Conservation (phyloP, 306 rosid species). For the Trifolium fragiferum region DNA sequence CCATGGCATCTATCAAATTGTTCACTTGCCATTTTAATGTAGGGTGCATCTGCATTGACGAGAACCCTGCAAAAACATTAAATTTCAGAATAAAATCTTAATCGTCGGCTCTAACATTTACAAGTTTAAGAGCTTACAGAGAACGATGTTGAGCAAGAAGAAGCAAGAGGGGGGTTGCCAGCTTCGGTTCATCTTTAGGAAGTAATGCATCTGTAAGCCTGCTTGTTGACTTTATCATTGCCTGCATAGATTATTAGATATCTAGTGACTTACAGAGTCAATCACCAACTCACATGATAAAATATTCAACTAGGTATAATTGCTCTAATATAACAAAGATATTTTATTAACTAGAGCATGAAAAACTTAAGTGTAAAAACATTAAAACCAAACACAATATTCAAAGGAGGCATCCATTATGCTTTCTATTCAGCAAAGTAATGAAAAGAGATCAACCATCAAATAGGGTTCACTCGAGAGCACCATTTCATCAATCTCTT, state of each 20-base stretch:
- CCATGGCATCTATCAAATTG: constrained; percentile 98
- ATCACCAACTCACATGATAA: constrained; percentile 1
- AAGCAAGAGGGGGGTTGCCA: constrained; percentile 87
- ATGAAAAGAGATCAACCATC: constrained; percentile 9
- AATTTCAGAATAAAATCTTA: constrained; percentile 33
- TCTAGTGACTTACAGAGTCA: constrained; percentile 28
- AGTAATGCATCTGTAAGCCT: constrained; percentile 87
- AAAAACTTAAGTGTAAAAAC: background rate
- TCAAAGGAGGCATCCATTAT: background rate
- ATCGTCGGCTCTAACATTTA: constrained; percentile 6
- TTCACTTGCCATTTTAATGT: constrained; percentile 94
- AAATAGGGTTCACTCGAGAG: constrained; percentile 14
- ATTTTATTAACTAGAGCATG: constrained; percentile 10
- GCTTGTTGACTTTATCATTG: constrained; percentile 86
- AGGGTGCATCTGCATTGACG: constrained; percentile 83
- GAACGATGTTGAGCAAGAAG: constrained; percentile 98
- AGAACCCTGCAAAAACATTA: constrained; percentile 75
- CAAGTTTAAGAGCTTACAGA: constrained; percentile 61
- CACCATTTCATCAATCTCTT: constrained; percentile 3
- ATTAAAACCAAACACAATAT: constrained; percentile 22
- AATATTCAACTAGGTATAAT: constrained; percentile 21
- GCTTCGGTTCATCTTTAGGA: constrained; percentile 86
- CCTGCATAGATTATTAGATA: constrained; percentile 54
- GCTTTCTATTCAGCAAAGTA: constrained; percentile 1
- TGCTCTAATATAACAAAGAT: constrained; percentile 5